A percentile compares a stretch with the other conserved stretches of the same genome.
These are phyloP conservation scores for Camellia sinensis DNA, from an alignment of 148 eudicot species.

Conservation along the genomic window DNA sequence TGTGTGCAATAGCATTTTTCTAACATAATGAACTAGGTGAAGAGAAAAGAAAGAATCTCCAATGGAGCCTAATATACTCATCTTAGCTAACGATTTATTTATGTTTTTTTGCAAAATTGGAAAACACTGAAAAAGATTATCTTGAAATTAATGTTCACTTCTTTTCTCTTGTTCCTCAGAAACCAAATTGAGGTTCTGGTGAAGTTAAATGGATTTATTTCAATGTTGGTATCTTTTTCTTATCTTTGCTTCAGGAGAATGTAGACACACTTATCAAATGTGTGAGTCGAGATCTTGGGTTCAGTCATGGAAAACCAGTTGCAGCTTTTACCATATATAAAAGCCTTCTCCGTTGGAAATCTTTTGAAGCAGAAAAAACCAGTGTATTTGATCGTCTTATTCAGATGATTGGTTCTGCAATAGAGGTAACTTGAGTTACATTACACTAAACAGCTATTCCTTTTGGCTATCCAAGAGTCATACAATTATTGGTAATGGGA, in stretches of 20 bases:
- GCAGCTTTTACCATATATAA: conserved; percentile 85
- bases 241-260: conserved; percentile 55
- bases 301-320: conserved; percentile 83
- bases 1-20: background rate
- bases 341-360: conserved; percentile 89
- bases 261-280: conserved; percentile 59
- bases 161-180: background rate
- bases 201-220: background rate
- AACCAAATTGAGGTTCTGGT: background rate
- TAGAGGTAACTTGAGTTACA: conserved; percentile 54
- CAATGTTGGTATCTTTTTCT: background rate
- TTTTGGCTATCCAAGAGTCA: background rate
- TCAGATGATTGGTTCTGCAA: conserved; percentile 67
- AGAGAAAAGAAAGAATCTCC: background rate
- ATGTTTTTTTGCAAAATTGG: background rate
- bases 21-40: background rate
- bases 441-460: background rate
- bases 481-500: background rate
- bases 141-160: background rate
- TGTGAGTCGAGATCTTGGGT: conserved; percentile 69
- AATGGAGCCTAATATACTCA: background rate
- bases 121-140: background rate
- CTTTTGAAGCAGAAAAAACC: conserved; percentile 78
- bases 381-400: conserved; percentile 91
- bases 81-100: background rate